Conservation (phyloP, 2,329 filamentous ascomycete species). For the Raffaelea albimanens region DNA sequence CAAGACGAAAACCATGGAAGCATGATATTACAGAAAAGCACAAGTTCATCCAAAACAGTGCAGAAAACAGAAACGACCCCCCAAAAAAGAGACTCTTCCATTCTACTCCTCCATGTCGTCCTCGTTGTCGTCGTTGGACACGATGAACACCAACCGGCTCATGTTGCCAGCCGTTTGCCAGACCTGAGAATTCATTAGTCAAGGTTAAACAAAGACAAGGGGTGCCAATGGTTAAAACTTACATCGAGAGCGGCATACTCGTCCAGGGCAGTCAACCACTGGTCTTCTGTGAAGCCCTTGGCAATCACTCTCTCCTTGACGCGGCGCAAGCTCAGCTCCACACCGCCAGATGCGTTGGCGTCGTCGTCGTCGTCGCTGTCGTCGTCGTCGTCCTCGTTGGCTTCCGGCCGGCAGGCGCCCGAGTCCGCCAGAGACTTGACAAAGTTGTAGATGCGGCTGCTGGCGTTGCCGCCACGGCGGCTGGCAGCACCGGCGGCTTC, state of each 20-base stretch:
- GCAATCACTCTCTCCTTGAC: constrained; percentile 87
- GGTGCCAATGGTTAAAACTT: constrained; percentile 36
- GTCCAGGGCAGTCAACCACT: constrained; percentile 76
- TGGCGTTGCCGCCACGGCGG: constrained; percentile 64
- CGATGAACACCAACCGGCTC: constrained; percentile 62
- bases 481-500: constrained; percentile 47
- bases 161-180: constrained; percentile 71
- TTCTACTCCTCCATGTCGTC: constrained; percentile 17
- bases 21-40: neutral
- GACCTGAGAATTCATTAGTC: constrained; percentile 37
- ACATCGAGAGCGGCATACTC: constrained; percentile 87
- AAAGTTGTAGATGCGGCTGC: constrained; percentile 88
- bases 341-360: constrained; percentile 41
- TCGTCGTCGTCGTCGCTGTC: constrained; percentile 47
- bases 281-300: constrained; percentile 93
- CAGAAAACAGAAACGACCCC: neutral
- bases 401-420: constrained; percentile 72
- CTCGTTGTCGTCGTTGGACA: constrained; percentile 40
- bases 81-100: no score
- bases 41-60: neutral
- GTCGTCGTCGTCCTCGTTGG: constrained; percentile 45
- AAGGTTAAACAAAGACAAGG: neutral
- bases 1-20: neutral
- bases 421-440: constrained; percentile 81
- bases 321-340: constrained; percentile 76